phyloP scores from a whole-genome alignment of 495 filamentous ascomycete genomes.

The Xylaria venustula region DNA sequence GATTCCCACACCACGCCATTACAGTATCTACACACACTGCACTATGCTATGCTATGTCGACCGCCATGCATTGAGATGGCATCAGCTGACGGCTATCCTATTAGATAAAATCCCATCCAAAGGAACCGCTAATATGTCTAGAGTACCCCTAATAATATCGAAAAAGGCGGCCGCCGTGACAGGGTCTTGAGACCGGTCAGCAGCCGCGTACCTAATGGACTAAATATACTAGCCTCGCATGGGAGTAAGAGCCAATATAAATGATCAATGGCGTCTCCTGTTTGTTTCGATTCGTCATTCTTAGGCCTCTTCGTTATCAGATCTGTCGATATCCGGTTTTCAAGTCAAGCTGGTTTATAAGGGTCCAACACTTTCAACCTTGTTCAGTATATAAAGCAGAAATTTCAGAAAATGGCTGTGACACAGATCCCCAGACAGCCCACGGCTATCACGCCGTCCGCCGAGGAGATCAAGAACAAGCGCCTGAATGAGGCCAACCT shows the following conservation, averaged over 20 bases:
- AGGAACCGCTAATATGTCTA: not conserved
- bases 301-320: not conserved
- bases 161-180: not conserved
- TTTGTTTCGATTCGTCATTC: not conserved
- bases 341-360: not conserved
- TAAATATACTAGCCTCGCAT: not conserved
- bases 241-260: not conserved
- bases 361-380: not conserved
- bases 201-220: not conserved
- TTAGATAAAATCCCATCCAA: not conserved
- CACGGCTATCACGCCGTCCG: constrained; percentile 11
- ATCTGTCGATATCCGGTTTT: not conserved
- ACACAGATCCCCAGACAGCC: constrained; percentile 6
- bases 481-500: constrained; percentile 40
- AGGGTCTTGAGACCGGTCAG: constrained; percentile 2
- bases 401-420: constrained; percentile 2
- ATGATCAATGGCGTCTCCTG: not conserved
- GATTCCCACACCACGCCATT: no score
- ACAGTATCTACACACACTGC: no score
- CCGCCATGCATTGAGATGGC: not conserved
- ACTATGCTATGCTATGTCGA: no score
- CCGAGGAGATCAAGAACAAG: constrained; percentile 20
- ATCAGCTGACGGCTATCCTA: constrained; percentile 3
- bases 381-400: not conserved
- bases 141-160: not conserved